Percentiles rank a stretch among this genome's conserved stretches.
These are phyloP conservation scores for Fusarium heterosporum DNA, from an alignment of 2,329 filamentous ascomycete species.

Conservation along the genomic window DNA sequence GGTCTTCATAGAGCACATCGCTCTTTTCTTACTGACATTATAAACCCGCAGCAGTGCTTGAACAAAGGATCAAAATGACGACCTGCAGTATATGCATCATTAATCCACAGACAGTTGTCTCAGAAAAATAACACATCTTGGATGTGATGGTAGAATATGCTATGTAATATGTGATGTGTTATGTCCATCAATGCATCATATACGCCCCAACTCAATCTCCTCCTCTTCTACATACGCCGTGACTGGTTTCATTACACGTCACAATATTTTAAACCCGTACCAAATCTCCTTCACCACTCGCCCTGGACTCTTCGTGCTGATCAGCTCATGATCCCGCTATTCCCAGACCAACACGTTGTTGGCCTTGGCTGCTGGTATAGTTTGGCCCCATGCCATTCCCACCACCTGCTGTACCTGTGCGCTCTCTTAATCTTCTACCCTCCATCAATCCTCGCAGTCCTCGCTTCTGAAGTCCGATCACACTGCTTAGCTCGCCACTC, in stretches of 20 bases:
- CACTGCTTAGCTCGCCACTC: conserved; percentile 84
- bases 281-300: conserved; percentile 8
- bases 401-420: conserved; percentile 63
- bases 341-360: conserved; percentile 63
- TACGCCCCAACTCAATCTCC: conserved; percentile 33
- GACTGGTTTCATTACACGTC: conserved; percentile 44
- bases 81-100: too few relatives aligned
- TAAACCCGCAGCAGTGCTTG: too few relatives aligned
- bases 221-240: conserved; percentile 33
- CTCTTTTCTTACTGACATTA: too few relatives aligned
- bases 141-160: conserved; percentile 23
- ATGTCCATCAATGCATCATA: conserved; percentile 34
- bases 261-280: conserved; percentile 33
- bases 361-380: conserved; percentile 42
- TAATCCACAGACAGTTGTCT: too few relatives aligned
- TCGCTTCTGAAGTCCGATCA: conserved; percentile 95
- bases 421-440: conserved; percentile 84
- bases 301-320: not conserved
- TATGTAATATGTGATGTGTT: conserved; percentile 29
- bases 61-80: too few relatives aligned
- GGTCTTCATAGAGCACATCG: not conserved
- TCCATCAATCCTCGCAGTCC: conserved; percentile 95
- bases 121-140: conserved; percentile 6
- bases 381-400: conserved; percentile 32
- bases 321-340: conserved; percentile 60